These are phyloP conservation scores for Acidiella bohemica DNA, from an alignment of 495 filamentous ascomycete species.

Conservation along the genomic window DNA sequence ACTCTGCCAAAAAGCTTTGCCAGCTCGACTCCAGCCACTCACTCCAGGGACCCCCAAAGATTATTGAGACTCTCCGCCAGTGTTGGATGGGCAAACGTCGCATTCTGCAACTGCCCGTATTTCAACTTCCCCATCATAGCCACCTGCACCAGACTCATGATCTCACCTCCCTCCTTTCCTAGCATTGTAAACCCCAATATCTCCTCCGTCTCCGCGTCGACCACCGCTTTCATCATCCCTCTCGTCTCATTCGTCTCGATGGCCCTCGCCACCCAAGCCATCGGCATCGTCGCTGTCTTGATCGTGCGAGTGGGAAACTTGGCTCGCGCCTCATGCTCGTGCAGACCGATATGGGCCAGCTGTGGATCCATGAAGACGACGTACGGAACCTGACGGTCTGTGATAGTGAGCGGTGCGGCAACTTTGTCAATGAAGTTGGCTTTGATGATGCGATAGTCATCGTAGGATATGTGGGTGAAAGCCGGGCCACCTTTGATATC, in stretches of 20 bases:
- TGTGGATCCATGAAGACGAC: conserved; percentile 42
- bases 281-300: conserved; percentile 37
- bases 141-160: conserved; percentile 40
- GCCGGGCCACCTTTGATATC: conserved; percentile 40
- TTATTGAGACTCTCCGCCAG: conserved; percentile 40
- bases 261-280: conserved; percentile 37
- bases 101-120: conserved; percentile 32
- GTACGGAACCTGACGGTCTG: conserved; percentile 32
- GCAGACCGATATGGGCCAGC: conserved; percentile 37
- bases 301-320: conserved; percentile 22
- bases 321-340: conserved; percentile 27
- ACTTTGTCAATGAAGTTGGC: conserved; percentile 25
- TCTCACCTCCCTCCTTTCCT: conserved; percentile 39
- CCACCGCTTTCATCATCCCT: conserved; percentile 40
- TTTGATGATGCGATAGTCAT: conserved; percentile 41
- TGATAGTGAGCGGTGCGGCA: conserved; percentile 14
- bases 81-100: conserved; percentile 38
- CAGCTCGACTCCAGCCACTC: not conserved
- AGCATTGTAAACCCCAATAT: conserved; percentile 40
- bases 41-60: conserved; percentile 32
- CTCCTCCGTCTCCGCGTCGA: conserved; percentile 31
- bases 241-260: conserved; percentile 39
- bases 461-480: conserved; percentile 43
- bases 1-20: no score
- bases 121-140: conserved; percentile 36